phyloP scores from a whole-genome alignment of 176 grass and related monocot species.

The Eleusine indica region DNA sequence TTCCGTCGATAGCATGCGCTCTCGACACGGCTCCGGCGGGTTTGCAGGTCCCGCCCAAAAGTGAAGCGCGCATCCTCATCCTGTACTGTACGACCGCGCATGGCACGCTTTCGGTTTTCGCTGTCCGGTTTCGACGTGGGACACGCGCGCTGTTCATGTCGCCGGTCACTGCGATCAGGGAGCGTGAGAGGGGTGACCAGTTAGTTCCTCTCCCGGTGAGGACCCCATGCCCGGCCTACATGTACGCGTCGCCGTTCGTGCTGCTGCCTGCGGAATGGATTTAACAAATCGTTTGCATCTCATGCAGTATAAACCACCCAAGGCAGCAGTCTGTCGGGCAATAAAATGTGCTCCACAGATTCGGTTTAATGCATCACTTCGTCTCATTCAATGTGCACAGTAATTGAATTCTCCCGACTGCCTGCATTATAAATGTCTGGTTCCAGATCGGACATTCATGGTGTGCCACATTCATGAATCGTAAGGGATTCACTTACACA shows the following conservation, averaged over 20 bases:
- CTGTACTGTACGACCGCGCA: conserved; percentile 24
- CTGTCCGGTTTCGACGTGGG: background rate
- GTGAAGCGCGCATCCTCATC: conserved; percentile 7
- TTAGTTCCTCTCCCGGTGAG: background rate
- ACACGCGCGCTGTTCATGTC: background rate
- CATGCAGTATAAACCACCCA: background rate
- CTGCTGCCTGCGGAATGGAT: conserved; percentile 1
- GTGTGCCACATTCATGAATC: conserved; percentile 7
- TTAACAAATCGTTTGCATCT: conserved; percentile 1
- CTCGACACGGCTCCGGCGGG: conserved; percentile 18
- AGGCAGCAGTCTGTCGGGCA: conserved; percentile 28
- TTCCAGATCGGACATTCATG: conserved; percentile 45
- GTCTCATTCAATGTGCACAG: conserved; percentile 44
- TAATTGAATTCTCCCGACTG: conserved; percentile 43
- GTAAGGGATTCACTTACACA: conserved; percentile 11
- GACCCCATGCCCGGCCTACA: conserved; percentile 16
- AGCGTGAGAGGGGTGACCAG: background rate
- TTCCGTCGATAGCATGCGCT: background rate
- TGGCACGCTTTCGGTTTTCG: conserved; percentile 47
- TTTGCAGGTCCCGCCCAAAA: conserved; percentile 15
- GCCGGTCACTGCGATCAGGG: background rate
- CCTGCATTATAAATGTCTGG: conserved; percentile 44
- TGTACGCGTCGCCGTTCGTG: background rate
- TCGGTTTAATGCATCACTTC: conserved; percentile 7
- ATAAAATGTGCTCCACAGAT: conserved; percentile 18